Base-by-base conservation (phyloP, 352 stramenopile genomes). In the Globisporangium megalacanthum region DNA sequence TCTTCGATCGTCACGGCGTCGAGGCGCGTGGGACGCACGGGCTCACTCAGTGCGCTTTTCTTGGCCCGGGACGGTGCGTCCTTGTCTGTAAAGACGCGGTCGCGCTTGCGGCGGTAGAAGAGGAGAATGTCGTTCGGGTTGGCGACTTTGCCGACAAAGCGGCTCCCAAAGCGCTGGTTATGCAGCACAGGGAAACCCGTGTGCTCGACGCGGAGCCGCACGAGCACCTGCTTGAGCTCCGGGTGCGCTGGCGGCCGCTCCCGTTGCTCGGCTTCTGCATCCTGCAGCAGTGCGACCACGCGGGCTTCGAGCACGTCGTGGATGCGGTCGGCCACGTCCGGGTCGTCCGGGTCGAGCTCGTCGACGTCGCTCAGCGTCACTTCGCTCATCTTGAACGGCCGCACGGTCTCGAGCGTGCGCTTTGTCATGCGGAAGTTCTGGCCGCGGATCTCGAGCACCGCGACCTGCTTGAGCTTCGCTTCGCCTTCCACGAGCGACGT, bases 401-500 rank as follows among this genome's bases (percentile, higher is more conserved):
- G 86, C 10, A 99, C 94, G 36, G 87, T 93, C 48, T 85, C 83
- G 31, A 99, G 69, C 15, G 83, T 79, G 15, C 88, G 77, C 6
- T 83, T 82, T 4, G 62, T 80, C 60, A 98, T 72, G 2, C 95
- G 84, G 60, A 98, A 98, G 58, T 92, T 88, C 56, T 89, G 78
- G 2, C 80, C 79, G 15, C 78, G 76, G 44, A 99, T 72, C 55
- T 98, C 87, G 14, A 98, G 60, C 49, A 98, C 72, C 5, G 74
- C 87, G 15, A 97, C 79, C 53, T 96, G 73, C 64, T 98, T 98
- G 36, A 66, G 70, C 51, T 78, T 76, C 45, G 79, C 75, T 56
- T 95, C 85, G 7, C 94, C 96, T 62, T 93, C 79, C 1, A 94
- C 86, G 7, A 99, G 77, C 51, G 87, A 98, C 39, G 96, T 99